These are phyloP conservation scores for Bremia lactucae DNA, from an alignment of 352 stramenopile genomes.

Conservation along the genomic window DNA sequence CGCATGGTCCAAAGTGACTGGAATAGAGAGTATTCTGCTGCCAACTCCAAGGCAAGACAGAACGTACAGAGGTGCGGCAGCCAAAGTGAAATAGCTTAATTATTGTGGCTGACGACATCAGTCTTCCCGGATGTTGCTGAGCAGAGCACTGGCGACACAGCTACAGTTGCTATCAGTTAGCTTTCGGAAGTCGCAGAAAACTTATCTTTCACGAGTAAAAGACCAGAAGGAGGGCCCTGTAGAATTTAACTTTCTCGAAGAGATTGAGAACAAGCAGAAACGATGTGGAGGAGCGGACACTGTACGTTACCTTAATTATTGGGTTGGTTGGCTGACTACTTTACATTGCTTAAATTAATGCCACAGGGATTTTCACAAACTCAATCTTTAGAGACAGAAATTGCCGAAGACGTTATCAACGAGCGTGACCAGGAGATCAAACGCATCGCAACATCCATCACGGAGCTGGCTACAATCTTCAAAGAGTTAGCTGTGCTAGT, in stretches of 20 bases:
- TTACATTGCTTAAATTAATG: too few species aligned
- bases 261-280: conserved; percentile 52
- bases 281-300: conserved; percentile 28
- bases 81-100: neutral
- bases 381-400: conserved; percentile 94
- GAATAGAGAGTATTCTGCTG: conserved; percentile 58
- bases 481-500: conserved; percentile 99
- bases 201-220: conserved; percentile 94
- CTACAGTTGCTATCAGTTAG: conserved; percentile 93
- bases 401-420: conserved; percentile 91
- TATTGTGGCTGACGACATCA: conserved; percentile 1
- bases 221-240: conserved; percentile 93
- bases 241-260: conserved; percentile 86
- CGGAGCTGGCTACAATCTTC: conserved; percentile 99
- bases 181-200: conserved; percentile 97
- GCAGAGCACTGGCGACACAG: conserved; percentile 88
- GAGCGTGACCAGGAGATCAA: conserved; percentile 93
- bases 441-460: conserved; percentile 97
- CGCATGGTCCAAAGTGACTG: conserved; percentile 49
- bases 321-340: neutral
- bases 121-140: conserved; percentile 1
- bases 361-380: conserved; percentile 87
- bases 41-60: conserved; percentile 75
- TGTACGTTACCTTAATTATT: conserved; percentile 4
- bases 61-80: conserved; percentile 62